Percentiles rank a stretch among this genome's conserved stretches.
phyloP scores from a whole-genome alignment of 768 basidiomycete genomes.

The Russula olivacea region DNA sequence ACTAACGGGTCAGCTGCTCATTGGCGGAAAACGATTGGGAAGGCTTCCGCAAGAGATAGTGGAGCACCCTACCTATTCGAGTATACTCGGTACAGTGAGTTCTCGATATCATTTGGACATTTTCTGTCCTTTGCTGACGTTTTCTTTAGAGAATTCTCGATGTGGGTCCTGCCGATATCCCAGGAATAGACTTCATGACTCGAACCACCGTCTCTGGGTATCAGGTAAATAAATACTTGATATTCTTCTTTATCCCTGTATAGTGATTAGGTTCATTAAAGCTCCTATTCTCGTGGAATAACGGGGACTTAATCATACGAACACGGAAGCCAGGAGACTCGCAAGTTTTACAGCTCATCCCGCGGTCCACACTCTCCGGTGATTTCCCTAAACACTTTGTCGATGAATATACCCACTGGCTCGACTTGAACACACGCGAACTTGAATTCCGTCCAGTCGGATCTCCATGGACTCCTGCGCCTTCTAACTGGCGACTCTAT shows the following conservation, averaged over 20 bases:
- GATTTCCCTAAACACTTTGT: conserved; percentile 34
- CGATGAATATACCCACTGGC: conserved; percentile 34
- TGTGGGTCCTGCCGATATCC: conserved; percentile 12
- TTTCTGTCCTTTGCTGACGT: neutral
- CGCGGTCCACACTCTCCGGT: conserved; percentile 27
- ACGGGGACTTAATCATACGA: neutral
- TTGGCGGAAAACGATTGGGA: conserved; percentile 38
- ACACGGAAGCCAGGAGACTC: neutral
- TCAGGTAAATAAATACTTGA: neutral
- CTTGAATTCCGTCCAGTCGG: conserved; percentile 34
- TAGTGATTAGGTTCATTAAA: neutral
- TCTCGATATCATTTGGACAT: neutral
- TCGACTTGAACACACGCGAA: conserved; percentile 25
- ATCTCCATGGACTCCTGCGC: conserved; percentile 30
- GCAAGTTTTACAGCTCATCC: conserved; percentile 32
- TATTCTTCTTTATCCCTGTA: neutral
- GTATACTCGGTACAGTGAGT: conserved; percentile 34
- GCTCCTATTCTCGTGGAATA: conserved; percentile 2
- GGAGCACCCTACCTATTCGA: conserved; percentile 32
- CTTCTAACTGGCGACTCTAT: conserved; percentile 29
- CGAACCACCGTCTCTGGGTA: conserved; percentile 1
- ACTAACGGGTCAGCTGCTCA: conserved; percentile 37
- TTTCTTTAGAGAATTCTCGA: conserved; percentile 8
- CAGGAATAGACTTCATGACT: conserved; percentile 15
- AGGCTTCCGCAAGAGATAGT: conserved; percentile 35